Base-by-base conservation (phyloP, 2,329 filamentous ascomycete genomes). In the Talaromyces sp. region DNA sequence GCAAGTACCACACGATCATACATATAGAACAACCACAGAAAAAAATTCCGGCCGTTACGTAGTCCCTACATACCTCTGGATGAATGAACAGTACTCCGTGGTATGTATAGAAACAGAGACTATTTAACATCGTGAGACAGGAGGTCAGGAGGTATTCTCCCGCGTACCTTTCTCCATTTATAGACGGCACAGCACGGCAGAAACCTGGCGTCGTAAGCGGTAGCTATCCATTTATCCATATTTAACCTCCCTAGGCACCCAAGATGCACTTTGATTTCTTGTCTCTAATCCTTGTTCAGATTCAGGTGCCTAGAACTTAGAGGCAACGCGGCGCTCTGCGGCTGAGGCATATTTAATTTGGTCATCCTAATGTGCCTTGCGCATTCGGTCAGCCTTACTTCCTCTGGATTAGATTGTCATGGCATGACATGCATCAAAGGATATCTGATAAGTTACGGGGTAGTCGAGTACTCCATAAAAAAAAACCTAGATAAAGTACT, bases 311-410 rank as follows among this genome's bases (percentile, higher is more conserved):
- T n/a, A 54, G 50, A 54, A 3, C 31, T 54, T 19, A 35, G 50
- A 35, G 48, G 31, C 50, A 35, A 19, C n/a, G 16, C 48, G 48
- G 48, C 33, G 50, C 47, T 54, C 24, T 54, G 50, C 50, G 31
- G 31, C 50, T 56, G 50, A 56, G 50, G 50, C 27, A 56, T 56
- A 22, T 56, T 37, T 22, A 56, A 56, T 56, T 37, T 37, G 50
- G 9, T 56, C 16, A 56, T 16, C 33, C 33, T 24, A 37, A 37
- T 14, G 31, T 13, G 50, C 11, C 50, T 54, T 11, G 48, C 27
- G 48, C 27, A 16, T 37, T 19, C 31, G n/a, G 31, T 24, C 52
- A 56, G 52, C 33, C 33, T 56, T 56, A 56, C 33, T 56, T 37
- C n/a, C 33, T 56, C 37, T 39, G 10, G 52, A 10, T 24, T 22